phyloP scores from a whole-genome alignment of 2,329 filamentous ascomycete genomes.

The Zymoseptoria ardabiliae region DNA sequence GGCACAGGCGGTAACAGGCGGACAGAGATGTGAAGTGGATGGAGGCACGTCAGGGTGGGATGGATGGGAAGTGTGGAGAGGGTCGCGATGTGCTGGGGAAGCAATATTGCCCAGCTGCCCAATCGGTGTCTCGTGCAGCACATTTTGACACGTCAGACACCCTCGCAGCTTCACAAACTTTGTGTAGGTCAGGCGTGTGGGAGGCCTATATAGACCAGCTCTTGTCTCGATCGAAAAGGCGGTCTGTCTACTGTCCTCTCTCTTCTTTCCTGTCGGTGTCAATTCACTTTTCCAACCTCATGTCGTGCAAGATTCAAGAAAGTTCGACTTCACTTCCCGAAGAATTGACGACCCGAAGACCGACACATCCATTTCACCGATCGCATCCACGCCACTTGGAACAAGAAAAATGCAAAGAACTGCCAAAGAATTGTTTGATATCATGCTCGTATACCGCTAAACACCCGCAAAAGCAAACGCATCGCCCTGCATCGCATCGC shows the following conservation, averaged over 20 bases:
- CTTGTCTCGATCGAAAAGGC: background rate
- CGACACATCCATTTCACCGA: background rate
- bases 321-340: background rate
- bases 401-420: background rate
- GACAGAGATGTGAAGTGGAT: background rate
- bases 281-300: background rate
- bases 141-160: background rate
- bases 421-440: background rate
- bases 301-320: background rate
- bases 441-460: background rate
- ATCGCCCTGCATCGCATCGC: background rate
- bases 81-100: background rate
- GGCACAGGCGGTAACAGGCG: background rate
- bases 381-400: background rate
- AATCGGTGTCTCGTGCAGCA: background rate
- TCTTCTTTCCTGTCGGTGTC: background rate
- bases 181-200: background rate
- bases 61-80: background rate
- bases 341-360: background rate
- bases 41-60: background rate
- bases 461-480: background rate
- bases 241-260: background rate
- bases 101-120: background rate
- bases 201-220: background rate
- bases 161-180: background rate